These are phyloP conservation scores for Quercus variabilis DNA, from an alignment of 306 rosid species.

Conservation along the genomic window DNA sequence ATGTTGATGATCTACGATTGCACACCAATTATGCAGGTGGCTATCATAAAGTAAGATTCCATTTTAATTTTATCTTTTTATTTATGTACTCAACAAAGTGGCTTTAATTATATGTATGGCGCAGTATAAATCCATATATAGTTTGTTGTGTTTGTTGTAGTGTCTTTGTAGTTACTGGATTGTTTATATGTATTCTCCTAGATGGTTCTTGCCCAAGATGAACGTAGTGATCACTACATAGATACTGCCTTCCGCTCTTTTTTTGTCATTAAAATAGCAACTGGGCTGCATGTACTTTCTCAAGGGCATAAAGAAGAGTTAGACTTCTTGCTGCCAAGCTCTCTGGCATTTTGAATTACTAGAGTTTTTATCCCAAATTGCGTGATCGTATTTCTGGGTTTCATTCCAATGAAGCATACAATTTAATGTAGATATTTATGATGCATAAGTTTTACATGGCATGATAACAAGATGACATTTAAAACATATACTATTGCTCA, in stretches of 20 bases:
- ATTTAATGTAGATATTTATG: no score
- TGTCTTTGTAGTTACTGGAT: background rate
- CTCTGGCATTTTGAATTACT: no score
- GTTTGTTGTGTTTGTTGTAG: background rate
- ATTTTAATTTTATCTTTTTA: background rate
- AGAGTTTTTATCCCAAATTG: no score
- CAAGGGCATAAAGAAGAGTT: no score
- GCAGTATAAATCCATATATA: background rate
- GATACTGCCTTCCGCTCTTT: background rate
- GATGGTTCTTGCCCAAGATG: background rate
- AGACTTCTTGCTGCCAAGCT: no score
- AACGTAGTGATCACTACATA: background rate
- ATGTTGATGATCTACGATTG: conserved; percentile 81
- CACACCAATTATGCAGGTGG: conserved; percentile 87
- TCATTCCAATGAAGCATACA: no score
- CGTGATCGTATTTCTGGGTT: no score
- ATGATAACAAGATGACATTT: no score
- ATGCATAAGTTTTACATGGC: no score
- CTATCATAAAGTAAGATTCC: conserved; percentile 68
- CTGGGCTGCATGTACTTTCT: no score
- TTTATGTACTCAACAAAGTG: background rate
- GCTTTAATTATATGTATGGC: background rate
- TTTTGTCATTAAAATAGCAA: background rate
- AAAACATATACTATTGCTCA: no score
- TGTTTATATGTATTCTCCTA: background rate